Evolutionary conservation across 345 rosid genomes (phyloP), one percentile per base, ranked within the genome.

Genomic region (Hypericum perforatum): DNA sequence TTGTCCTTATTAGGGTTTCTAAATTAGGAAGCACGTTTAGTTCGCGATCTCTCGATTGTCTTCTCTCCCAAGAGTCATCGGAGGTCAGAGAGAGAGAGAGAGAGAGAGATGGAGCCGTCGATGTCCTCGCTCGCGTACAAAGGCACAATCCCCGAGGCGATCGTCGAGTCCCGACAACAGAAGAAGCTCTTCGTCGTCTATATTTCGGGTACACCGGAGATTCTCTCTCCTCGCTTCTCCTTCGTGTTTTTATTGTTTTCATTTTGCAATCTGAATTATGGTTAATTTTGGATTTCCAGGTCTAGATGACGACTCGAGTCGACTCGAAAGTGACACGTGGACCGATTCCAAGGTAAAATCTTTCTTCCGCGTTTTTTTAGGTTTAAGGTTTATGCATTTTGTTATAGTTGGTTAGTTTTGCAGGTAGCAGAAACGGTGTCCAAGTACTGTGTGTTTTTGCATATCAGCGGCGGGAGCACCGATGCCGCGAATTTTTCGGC

Each of bases 151-250:
- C 47, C 79, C 15, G 84, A 81, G 65, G 98, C 96, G 5, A 87
- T 91, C 48, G 3, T 65, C 15, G 85, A 82, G 75, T 81, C 96
- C 37, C 75, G 78, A 57, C 51, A 32, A 32, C 85, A 71, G 79
- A 87, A 75, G 84, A 91, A 84, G 61, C 91, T 87, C 58, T 79
- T 91, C 43, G 77, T 91, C 16, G 98, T 91, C 22, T 84, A 82
- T 66, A 79, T 86, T 49, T 84, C 92, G 43, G 95, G 96, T 86
- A 65, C 32, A 22, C 32, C 32, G 32, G 32, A 22, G 32, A 22
- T 22, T 22, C 32, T 22, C 32, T 22, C 32, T 22, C 32, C 32
- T 22, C 32, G 32, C 32, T n/a, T 49, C 15, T 49, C 39, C 49
- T 13, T 40, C 45, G 13, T 39, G 6, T 40, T 52, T 49, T 38